A percentile compares a stretch with the other conserved stretches of the same genome.
These are phyloP conservation scores for Polychaeton citri DNA, from an alignment of 2,329 filamentous ascomycete genomes.

Conservation along the genomic window DNA sequence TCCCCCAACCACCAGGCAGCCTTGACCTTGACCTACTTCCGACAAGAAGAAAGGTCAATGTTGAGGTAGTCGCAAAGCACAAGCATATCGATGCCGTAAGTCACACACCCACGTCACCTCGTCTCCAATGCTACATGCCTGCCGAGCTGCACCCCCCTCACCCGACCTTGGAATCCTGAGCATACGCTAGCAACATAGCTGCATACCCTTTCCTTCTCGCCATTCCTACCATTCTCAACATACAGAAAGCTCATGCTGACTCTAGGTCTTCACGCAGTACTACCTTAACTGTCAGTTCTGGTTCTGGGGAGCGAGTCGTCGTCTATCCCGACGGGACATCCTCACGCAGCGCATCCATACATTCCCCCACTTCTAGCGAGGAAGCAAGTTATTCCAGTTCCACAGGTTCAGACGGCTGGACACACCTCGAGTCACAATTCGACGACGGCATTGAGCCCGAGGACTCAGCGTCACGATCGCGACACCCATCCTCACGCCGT, in stretches of 20 bases:
- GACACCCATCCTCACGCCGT: conserved; percentile 17
- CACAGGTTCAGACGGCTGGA: conserved; percentile 17
- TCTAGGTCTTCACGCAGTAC: not conserved
- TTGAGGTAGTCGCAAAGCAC: not conserved
- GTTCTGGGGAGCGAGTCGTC: conserved; percentile 13
- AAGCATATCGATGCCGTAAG: not conserved
- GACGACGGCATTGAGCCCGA: conserved; percentile 33
- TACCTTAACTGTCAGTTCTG: conserved; percentile 5
- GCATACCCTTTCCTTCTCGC: too few species aligned
- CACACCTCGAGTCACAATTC: conserved; percentile 7
- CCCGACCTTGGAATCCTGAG: too few species aligned
- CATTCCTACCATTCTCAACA: too few species aligned
- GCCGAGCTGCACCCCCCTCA: too few species aligned
- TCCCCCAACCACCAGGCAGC: not conserved
- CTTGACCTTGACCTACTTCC: not conserved
- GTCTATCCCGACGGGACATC: conserved; percentile 13
- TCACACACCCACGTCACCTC: too few species aligned
- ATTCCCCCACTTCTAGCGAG: conserved; percentile 16
- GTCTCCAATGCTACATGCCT: too few species aligned
- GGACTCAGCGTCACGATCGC: conserved; percentile 36
- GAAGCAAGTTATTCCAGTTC: conserved; percentile 8
- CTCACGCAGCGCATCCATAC: conserved; percentile 17
- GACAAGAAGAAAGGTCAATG: not conserved
- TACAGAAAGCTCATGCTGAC: not conserved
- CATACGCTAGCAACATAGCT: too few species aligned